phyloP scores from a whole-genome alignment of 352 stramenopile genomes.

The Pythium rishiriense region DNA sequence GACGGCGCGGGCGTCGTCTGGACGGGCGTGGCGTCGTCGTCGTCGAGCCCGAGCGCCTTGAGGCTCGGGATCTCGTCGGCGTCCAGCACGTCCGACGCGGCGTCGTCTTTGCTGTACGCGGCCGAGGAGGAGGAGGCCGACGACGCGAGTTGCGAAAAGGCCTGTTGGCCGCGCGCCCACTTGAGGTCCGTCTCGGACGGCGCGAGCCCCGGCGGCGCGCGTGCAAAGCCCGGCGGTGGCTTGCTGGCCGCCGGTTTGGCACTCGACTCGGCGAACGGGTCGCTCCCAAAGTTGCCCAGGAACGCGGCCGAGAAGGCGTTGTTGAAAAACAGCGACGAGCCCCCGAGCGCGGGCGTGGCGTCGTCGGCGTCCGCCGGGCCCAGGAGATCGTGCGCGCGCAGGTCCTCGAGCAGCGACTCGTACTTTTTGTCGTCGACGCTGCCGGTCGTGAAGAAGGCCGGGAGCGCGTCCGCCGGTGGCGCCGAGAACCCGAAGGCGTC shows the following conservation, averaged over 20 bases:
- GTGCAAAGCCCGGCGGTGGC: constrained; percentile 56
- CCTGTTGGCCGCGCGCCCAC: constrained; percentile 75
- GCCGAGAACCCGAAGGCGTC: constrained; percentile 37
- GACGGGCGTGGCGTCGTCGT: constrained; percentile 47
- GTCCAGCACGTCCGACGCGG: constrained; percentile 56
- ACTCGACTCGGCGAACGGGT: constrained; percentile 21
- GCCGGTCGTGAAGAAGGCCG: constrained; percentile 79
- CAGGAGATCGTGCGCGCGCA: constrained; percentile 81
- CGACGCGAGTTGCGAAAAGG: constrained; percentile 55
- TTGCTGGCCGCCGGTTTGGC: constrained; percentile 12
- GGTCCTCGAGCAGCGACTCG: constrained; percentile 80
- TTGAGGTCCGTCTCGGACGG: constrained; percentile 70
- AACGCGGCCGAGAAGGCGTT: constrained; percentile 84
- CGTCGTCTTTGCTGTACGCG: constrained; percentile 32
- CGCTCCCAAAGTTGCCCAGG: constrained; percentile 71
- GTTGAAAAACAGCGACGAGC: constrained; percentile 83
- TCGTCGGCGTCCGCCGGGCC: constrained; percentile 53
- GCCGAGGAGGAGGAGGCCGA: constrained; percentile 32
- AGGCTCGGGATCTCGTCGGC: constrained; percentile 69
- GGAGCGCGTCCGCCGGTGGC: constrained; percentile 49
- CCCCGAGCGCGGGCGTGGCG: constrained; percentile 29
- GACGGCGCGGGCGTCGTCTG: constrained; percentile 18
- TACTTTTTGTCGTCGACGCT: constrained; percentile 88
- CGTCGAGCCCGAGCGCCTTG: constrained; percentile 64
- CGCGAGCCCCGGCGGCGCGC: constrained; percentile 52